These are phyloP conservation scores for Plasmodium gonderi DNA, from an alignment of 169 alveolate species.

Conservation along the genomic window DNA sequence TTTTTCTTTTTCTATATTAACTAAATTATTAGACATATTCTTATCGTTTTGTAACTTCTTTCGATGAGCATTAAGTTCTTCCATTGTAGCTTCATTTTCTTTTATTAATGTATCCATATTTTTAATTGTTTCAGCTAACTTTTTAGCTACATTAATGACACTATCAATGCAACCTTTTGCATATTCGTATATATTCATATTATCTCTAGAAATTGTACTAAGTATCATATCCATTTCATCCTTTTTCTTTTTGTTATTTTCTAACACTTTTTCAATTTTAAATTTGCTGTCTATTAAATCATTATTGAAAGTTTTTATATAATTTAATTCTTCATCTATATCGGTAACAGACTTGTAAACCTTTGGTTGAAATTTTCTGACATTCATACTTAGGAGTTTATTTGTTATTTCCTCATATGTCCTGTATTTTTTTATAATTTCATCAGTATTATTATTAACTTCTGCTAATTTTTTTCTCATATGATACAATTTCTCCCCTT, in stretches of 20 bases:
- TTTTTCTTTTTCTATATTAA: neutral
- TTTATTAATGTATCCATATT: neutral
- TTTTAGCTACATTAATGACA: neutral
- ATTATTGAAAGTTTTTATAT: neutral
- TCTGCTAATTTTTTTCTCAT: conserved; percentile 1
- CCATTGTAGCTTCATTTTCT: neutral
- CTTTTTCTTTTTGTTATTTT: conserved; percentile 2
- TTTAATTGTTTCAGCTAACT: neutral
- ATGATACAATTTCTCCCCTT: neutral
- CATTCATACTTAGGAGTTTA: neutral
- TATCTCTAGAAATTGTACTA: neutral
- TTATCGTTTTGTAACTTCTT: neutral
- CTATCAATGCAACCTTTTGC: neutral
- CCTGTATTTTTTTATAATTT: neutral
- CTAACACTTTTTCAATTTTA: neutral
- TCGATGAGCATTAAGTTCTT: neutral
- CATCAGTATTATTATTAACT: neutral
- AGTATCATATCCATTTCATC: neutral
- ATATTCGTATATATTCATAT: neutral
- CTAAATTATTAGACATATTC: neutral
- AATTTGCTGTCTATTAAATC: neutral
- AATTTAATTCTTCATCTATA: neutral
- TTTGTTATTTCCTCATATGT: neutral
- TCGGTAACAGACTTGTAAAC: neutral
- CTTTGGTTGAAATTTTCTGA: neutral